phyloP scores from a whole-genome alignment of 140 eudicot genomes.

The Flaveria floridana region DNA sequence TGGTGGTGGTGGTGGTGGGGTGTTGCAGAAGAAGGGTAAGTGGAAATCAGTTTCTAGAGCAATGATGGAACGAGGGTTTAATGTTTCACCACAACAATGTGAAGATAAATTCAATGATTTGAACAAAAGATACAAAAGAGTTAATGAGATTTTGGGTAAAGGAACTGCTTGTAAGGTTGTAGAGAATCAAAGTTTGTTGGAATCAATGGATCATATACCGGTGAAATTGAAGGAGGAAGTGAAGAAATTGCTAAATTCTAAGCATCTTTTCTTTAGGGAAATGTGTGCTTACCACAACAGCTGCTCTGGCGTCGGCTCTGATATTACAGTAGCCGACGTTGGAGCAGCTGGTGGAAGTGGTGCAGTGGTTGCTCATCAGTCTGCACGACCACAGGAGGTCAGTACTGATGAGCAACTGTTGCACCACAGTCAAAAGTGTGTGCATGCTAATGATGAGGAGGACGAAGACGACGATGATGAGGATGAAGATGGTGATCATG shows the following conservation, averaged over 20 bases:
- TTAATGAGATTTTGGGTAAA: slow-evolving; percentile 77
- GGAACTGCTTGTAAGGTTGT: slow-evolving; percentile 84
- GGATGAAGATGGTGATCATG: slow-evolving; percentile 30
- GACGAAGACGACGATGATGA: slow-evolving; percentile 30
- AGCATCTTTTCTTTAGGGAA: slow-evolving; percentile 88
- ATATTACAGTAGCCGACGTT: background rate
- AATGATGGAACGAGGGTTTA: slow-evolving; percentile 91
- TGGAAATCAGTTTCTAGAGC: slow-evolving; percentile 95
- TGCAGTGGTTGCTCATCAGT: slow-evolving; percentile 29
- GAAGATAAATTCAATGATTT: slow-evolving; percentile 92
- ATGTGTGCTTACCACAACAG: slow-evolving; percentile 94
- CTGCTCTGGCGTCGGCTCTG: slow-evolving; percentile 40
- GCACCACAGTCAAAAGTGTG: slow-evolving; percentile 35
- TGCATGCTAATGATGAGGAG: slow-evolving; percentile 44
- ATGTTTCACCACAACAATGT: slow-evolving; percentile 94
- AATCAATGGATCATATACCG: slow-evolving; percentile 63
- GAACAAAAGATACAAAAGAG: slow-evolving; percentile 92
- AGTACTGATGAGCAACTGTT: background rate
- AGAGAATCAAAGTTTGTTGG: slow-evolving; percentile 77
- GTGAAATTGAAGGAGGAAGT: slow-evolving; percentile 77
- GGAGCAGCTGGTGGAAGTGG: slow-evolving; percentile 14
- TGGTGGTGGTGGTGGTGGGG: slow-evolving; percentile 42
- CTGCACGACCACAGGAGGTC: slow-evolving; percentile 37
- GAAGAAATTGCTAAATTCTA: slow-evolving; percentile 73
- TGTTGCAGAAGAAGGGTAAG: slow-evolving; percentile 87